Evolutionary conservation across 208 protist species (phyloP), one percentile per base, ranked within the genome.

Genomic region (Leishmania martiniquensis): DNA sequence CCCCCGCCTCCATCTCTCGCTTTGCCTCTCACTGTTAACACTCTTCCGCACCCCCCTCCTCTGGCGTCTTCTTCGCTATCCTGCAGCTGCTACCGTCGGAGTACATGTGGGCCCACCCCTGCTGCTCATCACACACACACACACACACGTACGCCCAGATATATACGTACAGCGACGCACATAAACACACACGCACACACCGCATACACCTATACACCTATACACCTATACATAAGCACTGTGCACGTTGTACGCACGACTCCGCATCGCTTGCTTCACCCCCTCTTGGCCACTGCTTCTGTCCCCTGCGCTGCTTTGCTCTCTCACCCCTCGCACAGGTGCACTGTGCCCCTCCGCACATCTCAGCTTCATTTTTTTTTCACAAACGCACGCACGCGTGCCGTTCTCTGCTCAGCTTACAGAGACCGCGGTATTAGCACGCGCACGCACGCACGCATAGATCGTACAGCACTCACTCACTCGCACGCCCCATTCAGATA

Each of bases 401-500:
- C 39, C 20, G 63, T 39, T 22, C 39, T 68, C 22, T 45, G 39
- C 0, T 22, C 22, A 49, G 7, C 17, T 45, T 9, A 68, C 63
- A 49, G 39, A 68, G 60, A 0, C 39, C 37, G 39, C 63, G 37
- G 25, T 39, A 49, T n/a, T 22, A 49, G 44, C 34, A 45, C 39
- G 47, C 63, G 29, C 34, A 74, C 51, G 44, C 25, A 37, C 51
- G 52, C 29, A 74, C 34, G 52, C 47, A 62, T 59, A 74, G 55
- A 62, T 25, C 55, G 34, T 62, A 62, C 55, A 29, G 13, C n/a
- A 7, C 6, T 22, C 55, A 29, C 55, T 12, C 55, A 29, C n/a
- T 29, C 42, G 12, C 13, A 57, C 10, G 32, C 42, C 44, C 29
- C 15, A 42, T 29, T 37, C 66, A 70, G 42, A 70, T 25, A 70